Evolutionary conservation across 2,329 filamentous ascomycete species (phyloP).

Genomic region (Aspergillus thermomutatus): DNA sequence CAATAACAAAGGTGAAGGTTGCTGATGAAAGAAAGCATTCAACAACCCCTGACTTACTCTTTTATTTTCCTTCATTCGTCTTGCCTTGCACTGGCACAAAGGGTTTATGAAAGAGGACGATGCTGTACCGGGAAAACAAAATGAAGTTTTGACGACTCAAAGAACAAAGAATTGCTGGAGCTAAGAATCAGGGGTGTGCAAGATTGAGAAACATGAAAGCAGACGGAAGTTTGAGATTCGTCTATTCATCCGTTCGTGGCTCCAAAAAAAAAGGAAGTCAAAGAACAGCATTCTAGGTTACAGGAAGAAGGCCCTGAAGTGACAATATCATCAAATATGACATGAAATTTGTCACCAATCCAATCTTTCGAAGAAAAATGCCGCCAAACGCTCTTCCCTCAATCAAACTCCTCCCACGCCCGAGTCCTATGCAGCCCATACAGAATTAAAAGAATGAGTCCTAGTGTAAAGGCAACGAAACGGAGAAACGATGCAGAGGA

Average conservation of each 20-base stretch:
- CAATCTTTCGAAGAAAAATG: conserved; percentile 14
- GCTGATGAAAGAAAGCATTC: not conserved
- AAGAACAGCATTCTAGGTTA: not conserved
- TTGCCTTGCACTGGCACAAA: not conserved
- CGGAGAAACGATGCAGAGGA: conserved; percentile 1
- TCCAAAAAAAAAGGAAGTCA: not conserved
- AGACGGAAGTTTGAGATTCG: not conserved
- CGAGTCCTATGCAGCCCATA: conserved; percentile 16
- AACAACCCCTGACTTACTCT: not conserved
- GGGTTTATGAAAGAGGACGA: not conserved
- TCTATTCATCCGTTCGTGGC: not conserved
- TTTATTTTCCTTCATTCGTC: not conserved
- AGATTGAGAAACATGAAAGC: not conserved
- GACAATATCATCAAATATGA: not conserved
- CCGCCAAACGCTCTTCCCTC: conserved; percentile 18
- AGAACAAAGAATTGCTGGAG: conserved; percentile 2
- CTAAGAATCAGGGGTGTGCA: conserved; percentile 13
- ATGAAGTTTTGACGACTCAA: not conserved
- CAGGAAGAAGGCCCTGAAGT: not conserved
- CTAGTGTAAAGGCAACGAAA: conserved; percentile 4
- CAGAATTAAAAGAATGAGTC: conserved; percentile 12
- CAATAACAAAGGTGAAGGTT: not conserved
- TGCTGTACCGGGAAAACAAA: conserved; percentile 1
- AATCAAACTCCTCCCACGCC: conserved; percentile 20
- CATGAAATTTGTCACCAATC: not conserved